A percentile compares a stretch with the other conserved stretches of the same genome.
phyloP scores from a whole-genome alignment of 805 yeast species.

The Wickerhamomyces bovis region DNA sequence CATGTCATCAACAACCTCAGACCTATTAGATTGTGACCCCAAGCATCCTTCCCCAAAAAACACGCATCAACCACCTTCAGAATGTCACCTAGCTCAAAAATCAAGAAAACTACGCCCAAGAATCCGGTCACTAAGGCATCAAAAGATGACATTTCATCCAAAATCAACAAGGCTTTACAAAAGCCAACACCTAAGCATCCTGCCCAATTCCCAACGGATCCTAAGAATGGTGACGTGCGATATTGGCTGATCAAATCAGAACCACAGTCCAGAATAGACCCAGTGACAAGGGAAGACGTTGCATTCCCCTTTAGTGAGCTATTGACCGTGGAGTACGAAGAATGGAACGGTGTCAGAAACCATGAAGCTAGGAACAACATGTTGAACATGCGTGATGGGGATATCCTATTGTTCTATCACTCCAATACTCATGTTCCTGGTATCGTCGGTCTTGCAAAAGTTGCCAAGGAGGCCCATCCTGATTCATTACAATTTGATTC shows the following conservation, averaged over 20 bases:
- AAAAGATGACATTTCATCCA: neutral
- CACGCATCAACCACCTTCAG: neutral
- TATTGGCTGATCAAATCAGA: slow-evolving; percentile 56
- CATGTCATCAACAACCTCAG: no score
- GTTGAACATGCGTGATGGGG: slow-evolving; percentile 41
- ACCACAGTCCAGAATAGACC: slow-evolving; percentile 43
- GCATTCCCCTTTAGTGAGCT: slow-evolving; percentile 42
- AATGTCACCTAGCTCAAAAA: slow-evolving; percentile 4
- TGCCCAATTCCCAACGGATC: slow-evolving; percentile 26
- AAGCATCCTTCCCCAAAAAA: no score
- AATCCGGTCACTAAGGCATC: neutral
- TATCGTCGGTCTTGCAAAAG: slow-evolving; percentile 43
- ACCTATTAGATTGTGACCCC: no score
- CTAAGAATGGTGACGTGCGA: slow-evolving; percentile 22
- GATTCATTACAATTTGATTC: slow-evolving; percentile 37
- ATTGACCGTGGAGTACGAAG: slow-evolving; percentile 30
- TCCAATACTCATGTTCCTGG: slow-evolving; percentile 52
- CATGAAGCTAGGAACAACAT: slow-evolving; percentile 50
- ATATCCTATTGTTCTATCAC: slow-evolving; percentile 46
- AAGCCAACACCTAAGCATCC: slow-evolving; percentile 30
- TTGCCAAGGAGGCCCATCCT: slow-evolving; percentile 30
- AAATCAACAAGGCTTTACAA: neutral
- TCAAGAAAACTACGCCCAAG: slow-evolving; percentile 1
- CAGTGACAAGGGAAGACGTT: slow-evolving; percentile 41
- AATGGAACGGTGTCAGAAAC: slow-evolving; percentile 61